Percentiles rank a stretch among this genome's conserved stretches.
Evolutionary conservation across 768 basidiomycete genomes (phyloP).

Genomic region (Termitomyces sp.): DNA sequence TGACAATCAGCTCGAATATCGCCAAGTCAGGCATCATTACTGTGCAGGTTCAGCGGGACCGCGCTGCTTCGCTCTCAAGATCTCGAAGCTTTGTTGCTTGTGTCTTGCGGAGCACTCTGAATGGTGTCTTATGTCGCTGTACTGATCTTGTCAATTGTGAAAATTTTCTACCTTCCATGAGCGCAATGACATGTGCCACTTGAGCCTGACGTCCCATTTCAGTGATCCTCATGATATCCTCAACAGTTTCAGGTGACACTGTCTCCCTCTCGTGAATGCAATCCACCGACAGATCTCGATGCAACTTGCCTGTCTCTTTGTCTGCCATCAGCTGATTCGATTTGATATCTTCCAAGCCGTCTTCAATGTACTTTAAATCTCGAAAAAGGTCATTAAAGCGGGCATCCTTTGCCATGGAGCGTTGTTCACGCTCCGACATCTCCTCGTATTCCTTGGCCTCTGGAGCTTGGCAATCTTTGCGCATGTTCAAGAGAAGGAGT

Average conservation of each 20-base stretch:
- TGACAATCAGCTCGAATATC: background rate
- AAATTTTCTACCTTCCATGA: conserved; percentile 9
- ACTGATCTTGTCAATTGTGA: background rate
- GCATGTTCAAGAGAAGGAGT: conserved; percentile 5
- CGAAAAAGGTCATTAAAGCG: conserved; percentile 9
- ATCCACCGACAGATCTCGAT: background rate
- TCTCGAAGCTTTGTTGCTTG: conserved; percentile 1
- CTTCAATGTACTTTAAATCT: conserved; percentile 5
- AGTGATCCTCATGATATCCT: conserved; percentile 6
- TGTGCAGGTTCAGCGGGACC: background rate
- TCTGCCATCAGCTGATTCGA: background rate
- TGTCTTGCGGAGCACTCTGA: conserved; percentile 6
- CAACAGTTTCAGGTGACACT: conserved; percentile 7
- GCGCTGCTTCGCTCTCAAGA: background rate
- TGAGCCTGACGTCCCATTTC: conserved; percentile 8
- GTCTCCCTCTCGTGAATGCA: background rate
- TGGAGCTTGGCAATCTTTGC: background rate
- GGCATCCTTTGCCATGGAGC: conserved; percentile 3
- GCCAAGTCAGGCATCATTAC: background rate
- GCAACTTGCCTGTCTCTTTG: conserved; percentile 2
- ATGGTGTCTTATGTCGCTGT: background rate
- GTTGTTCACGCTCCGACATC: conserved; percentile 7
- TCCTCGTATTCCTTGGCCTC: conserved; percentile 9
- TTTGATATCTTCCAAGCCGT: background rate
- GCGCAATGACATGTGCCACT: conserved; percentile 4